Evolutionary conservation across 495 filamentous ascomycete species (phyloP).

Genomic region (Trypethelium eluteriae): DNA sequence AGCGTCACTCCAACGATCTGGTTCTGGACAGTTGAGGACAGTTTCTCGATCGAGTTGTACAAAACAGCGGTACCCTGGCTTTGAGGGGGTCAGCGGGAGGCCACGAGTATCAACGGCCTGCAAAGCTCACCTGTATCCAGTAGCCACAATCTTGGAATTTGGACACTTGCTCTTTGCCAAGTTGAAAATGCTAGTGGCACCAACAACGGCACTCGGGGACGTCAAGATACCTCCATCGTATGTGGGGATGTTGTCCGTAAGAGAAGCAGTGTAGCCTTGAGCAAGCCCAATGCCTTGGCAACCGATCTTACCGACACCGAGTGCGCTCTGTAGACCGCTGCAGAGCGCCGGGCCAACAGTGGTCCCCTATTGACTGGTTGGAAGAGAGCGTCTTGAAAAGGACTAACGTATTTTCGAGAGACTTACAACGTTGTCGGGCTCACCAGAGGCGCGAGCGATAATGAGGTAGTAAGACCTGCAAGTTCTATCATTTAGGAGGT

Average conservation of each 20-base stretch:
- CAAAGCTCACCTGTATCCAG: slow-evolving; percentile 12
- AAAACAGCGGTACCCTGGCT: slow-evolving; percentile 22
- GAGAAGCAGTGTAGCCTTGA: slow-evolving; percentile 8
- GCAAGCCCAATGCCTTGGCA: slow-evolving; percentile 11
- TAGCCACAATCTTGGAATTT: slow-evolving; percentile 10
- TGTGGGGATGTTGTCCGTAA: slow-evolving; percentile 6
- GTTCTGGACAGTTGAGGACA: slow-evolving; percentile 11
- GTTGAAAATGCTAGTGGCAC: slow-evolving; percentile 10
- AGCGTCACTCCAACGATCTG: slow-evolving; percentile 21
- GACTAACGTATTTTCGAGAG: slow-evolving; percentile 5
- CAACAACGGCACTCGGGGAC: not conserved
- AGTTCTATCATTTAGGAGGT: slow-evolving; percentile 2
- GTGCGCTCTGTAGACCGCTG: slow-evolving; percentile 2
- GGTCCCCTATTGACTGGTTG: slow-evolving; percentile 4
- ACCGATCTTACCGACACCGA: slow-evolving; percentile 1
- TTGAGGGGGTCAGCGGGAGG: slow-evolving; percentile 9
- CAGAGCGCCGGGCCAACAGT: slow-evolving; percentile 7
- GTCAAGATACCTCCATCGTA: slow-evolving; percentile 11
- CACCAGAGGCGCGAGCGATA: slow-evolving; percentile 8
- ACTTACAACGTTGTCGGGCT: slow-evolving; percentile 10
- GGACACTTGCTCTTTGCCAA: slow-evolving; percentile 9
- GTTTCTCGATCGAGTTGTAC: slow-evolving; percentile 13
- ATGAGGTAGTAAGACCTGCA: slow-evolving; percentile 11
- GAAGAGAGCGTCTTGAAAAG: slow-evolving; percentile 3
- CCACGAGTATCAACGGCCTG: slow-evolving; percentile 6